phyloP scores from a whole-genome alignment of 192 early-diverging fungal genomes.

The Rhizophagus clarus region DNA sequence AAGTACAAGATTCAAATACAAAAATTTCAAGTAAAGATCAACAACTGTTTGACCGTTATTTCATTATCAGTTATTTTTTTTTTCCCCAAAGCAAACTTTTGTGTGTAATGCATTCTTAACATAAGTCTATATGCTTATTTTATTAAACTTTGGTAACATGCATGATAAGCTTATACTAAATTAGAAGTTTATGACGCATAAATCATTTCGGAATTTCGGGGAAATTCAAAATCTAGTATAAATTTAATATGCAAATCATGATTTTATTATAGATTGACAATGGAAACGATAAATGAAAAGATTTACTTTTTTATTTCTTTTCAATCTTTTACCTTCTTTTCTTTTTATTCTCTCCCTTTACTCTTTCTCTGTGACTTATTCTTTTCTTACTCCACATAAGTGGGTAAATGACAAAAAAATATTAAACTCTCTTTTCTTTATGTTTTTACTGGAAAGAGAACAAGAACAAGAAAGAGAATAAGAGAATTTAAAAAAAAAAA shows the following conservation, averaged over 20 bases:
- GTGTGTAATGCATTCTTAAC: no score
- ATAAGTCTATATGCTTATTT: no score
- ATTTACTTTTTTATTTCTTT: background rate
- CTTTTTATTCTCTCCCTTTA: background rate
- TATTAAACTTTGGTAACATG: background rate
- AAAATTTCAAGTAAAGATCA: no score
- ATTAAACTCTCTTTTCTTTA: background rate
- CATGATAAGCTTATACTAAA: background rate
- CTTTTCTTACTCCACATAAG: background rate
- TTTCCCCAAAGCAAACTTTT: no score
- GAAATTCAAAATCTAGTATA: background rate
- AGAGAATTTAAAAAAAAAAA: no score
- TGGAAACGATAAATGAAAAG: background rate
- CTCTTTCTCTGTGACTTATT: background rate
- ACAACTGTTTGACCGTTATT: no score
- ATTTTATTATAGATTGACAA: slow-evolving; percentile 1
- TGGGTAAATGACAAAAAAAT: background rate
- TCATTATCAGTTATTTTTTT: no score
- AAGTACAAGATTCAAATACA: no score
- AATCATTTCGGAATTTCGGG: background rate
- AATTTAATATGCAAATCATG: background rate
- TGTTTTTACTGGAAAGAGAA: background rate
- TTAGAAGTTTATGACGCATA: background rate
- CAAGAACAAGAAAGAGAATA: no score
- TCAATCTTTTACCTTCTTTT: background rate